phyloP scores from a whole-genome alignment of 2,329 filamentous ascomycete genomes.

The Sporothrix humicola region DNA sequence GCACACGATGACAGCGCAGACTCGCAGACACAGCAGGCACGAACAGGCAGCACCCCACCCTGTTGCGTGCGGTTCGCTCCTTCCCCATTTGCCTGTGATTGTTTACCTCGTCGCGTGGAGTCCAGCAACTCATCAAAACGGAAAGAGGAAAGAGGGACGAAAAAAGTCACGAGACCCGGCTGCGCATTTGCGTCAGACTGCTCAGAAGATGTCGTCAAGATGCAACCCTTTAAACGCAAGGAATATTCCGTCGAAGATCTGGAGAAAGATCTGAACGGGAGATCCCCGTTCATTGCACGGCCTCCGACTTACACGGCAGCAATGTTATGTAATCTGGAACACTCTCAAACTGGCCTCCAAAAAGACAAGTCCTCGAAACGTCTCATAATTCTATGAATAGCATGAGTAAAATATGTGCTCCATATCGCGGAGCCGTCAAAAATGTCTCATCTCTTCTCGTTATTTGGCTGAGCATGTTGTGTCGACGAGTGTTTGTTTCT shows the following conservation, averaged over 20 bases:
- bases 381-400: too few species aligned
- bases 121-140: background rate
- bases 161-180: background rate
- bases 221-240: background rate
- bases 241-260: too few species aligned
- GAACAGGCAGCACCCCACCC: slow-evolving; percentile 16
- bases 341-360: background rate
- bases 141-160: too few species aligned
- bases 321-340: slow-evolving; percentile 21
- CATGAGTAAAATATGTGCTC: too few species aligned
- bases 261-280: background rate
- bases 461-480: too few species aligned
- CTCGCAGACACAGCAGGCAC: background rate
- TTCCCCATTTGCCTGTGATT: slow-evolving; percentile 5
- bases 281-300: background rate
- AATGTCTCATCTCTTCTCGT: background rate
- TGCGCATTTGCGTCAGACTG: background rate
- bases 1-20: slow-evolving; percentile 8
- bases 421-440: background rate
- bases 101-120: background rate
- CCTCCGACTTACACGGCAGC: slow-evolving; percentile 9
- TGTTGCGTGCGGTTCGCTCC: slow-evolving; percentile 6
- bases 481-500: too few species aligned
- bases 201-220: background rate
- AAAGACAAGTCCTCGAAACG: background rate